phyloP scores from a whole-genome alignment of 1,139 yeast genomes.

The Waltiozyma sp. region DNA sequence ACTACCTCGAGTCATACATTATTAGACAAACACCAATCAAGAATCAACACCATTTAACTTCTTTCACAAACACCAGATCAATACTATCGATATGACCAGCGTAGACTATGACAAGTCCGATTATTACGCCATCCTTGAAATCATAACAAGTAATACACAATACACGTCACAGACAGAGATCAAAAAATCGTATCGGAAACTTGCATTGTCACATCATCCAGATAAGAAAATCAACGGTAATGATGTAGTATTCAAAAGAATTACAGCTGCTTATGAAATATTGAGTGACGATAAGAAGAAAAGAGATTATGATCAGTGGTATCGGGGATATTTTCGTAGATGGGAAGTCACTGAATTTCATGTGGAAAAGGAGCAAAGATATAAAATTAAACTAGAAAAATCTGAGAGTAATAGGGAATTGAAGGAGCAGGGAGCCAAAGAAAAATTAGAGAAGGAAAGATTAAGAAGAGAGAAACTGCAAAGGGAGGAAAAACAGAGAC shows the following conservation, averaged over 20 bases:
- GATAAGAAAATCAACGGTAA: constrained; percentile 71
- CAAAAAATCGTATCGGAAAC: constrained; percentile 75
- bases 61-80: no score
- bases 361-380: constrained; percentile 5
- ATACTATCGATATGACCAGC: neutral
- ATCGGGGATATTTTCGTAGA: constrained; percentile 6
- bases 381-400: constrained; percentile 17
- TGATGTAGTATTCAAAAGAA: constrained; percentile 57
- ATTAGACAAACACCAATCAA: no score
- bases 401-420: constrained; percentile 14
- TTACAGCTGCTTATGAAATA: constrained; percentile 64
- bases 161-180: constrained; percentile 35
- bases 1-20: no score
- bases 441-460: constrained; percentile 21
- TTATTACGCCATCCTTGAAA: constrained; percentile 13
- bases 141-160: constrained; percentile 4
- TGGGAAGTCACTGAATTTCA: constrained; percentile 2
- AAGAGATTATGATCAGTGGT: constrained; percentile 35
- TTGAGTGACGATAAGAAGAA: constrained; percentile 46
- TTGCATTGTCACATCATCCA: constrained; percentile 88
- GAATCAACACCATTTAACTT: no score
- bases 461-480: neutral
- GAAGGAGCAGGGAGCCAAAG: constrained; percentile 23
- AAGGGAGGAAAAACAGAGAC: constrained; percentile 1
- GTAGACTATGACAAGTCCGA: constrained; percentile 4